Base-by-base conservation (phyloP, 495 filamentous ascomycete genomes). In the Penicillium roqueforti region DNA sequence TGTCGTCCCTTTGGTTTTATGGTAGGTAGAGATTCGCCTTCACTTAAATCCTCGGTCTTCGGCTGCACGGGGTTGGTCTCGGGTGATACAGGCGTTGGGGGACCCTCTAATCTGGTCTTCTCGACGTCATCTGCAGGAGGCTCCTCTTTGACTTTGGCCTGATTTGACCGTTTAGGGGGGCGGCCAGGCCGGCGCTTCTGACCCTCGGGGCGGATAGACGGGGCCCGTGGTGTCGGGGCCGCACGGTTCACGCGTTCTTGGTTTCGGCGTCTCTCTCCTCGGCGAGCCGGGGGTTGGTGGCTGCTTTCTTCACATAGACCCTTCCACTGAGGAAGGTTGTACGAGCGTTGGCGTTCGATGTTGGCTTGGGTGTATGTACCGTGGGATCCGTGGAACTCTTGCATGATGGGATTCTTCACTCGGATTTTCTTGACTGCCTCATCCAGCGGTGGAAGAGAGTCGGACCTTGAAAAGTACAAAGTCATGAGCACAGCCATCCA, bases 241-340 rank as follows among this genome's bases (percentile, higher is more conserved):
- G 68, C 53, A 45, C 69, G 71, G 46, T 73, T 79, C 13, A 76
- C 68, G 54, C 83, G 83, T 51, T 88, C 85, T 55, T 86, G 87
- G 60, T 78, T 89, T 68, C 70, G 84, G 73, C 93, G 85, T 56
- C 93, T 76, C 67, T 98, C 92, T 43, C 95, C 93, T 64, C 93
- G 82, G 55, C 84, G 86, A n/a, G 95, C 93, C 3, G 95, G 93
- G 1, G 92, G 95, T 62, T 98, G 93, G 63, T 98, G 91, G 55
- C 95, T 89, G 66, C 88, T 88, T 69, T 95, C 89, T 46, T 96
- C 87, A 61, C 90, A 95, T 34, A 97, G 76, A 37, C 85, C 82
- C 57, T 89, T 88, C 93, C 93, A 98, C 68, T 97, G 91, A 1
- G 92, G 92, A 7, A 98, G 77, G 65, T 96, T 98, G 73, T 97